Evolutionary conservation across 306 rosid species (phyloP).

Genomic region (Mimosa pudica): DNA sequence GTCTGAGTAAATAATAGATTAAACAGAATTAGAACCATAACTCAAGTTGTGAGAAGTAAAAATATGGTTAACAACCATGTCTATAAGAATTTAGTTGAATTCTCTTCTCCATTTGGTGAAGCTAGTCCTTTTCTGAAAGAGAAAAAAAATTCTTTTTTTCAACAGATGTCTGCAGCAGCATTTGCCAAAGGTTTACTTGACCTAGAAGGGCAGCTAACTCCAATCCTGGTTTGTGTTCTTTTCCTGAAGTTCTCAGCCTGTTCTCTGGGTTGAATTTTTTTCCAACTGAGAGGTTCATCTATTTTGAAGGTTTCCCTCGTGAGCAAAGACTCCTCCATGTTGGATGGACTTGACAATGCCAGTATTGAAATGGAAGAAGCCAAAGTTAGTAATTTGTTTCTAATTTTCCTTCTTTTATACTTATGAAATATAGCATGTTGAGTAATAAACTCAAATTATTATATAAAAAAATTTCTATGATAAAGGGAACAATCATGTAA

Average conservation of each 20-base stretch:
- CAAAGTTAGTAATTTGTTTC: conserved; percentile 53
- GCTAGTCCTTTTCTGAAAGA: conserved; percentile 27
- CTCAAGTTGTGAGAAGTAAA: not conserved
- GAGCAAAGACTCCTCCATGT: conserved; percentile 97
- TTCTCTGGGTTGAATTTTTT: conserved; percentile 34
- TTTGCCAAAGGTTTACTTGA: conserved; percentile 99
- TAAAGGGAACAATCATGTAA: not conserved
- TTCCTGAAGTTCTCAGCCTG: conserved; percentile 30
- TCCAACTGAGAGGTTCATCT: conserved; percentile 39
- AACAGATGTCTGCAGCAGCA: conserved; percentile 99
- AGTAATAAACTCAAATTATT: not conserved
- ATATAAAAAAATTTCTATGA: not conserved
- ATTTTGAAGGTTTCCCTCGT: conserved; percentile 88
- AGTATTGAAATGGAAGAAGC: conserved; percentile 92
- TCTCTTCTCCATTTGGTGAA: conserved; percentile 35
- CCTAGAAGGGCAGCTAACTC: conserved; percentile 94
- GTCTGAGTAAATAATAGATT: not conserved
- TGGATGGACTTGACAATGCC: conserved; percentile 99
- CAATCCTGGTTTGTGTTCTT: conserved; percentile 78
- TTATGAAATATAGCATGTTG: not conserved
- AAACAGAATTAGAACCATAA: not conserved
- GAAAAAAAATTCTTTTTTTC: conserved; percentile 30
- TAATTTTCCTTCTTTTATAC: not conserved
- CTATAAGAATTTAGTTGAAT: conserved; percentile 23
- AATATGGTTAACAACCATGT: not conserved